A percentile compares a stretch with the other conserved stretches of the same genome.
These are phyloP conservation scores for Leptosphaerulina australis DNA, from an alignment of 2,329 filamentous ascomycete genomes.

Conservation along the genomic window DNA sequence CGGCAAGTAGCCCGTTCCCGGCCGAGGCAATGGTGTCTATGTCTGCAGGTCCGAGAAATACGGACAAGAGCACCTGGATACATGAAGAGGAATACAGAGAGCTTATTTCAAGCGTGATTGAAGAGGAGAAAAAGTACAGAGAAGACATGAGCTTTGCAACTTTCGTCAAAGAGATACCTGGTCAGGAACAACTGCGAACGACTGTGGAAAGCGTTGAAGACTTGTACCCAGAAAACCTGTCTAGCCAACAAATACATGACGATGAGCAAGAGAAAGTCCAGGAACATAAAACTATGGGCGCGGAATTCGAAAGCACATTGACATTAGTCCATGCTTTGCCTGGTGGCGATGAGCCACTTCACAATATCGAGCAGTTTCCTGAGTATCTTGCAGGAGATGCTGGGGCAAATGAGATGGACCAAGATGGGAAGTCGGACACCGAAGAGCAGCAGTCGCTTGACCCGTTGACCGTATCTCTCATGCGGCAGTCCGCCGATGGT, in stretches of 20 bases:
- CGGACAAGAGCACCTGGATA: slow-evolving; percentile 81
- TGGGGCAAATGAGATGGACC: slow-evolving; percentile 33
- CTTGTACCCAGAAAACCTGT: slow-evolving; percentile 73
- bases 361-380: too few species aligned
- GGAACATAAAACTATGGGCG: neutral
- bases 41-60: slow-evolving; percentile 79
- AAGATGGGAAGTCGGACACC: slow-evolving; percentile 23
- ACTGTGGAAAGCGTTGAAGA: slow-evolving; percentile 84
- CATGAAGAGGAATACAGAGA: slow-evolving; percentile 84
- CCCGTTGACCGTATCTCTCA: slow-evolving; percentile 37
- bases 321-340: slow-evolving; percentile 8
- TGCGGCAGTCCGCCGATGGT: slow-evolving; percentile 15
- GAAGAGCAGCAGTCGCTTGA: slow-evolving; percentile 37
- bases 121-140: slow-evolving; percentile 64
- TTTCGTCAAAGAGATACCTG: slow-evolving; percentile 64
- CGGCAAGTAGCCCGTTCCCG: slow-evolving; percentile 77
- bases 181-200: slow-evolving; percentile 71
- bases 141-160: slow-evolving; percentile 64
- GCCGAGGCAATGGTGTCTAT: slow-evolving; percentile 84
- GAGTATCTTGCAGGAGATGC: slow-evolving; percentile 17
- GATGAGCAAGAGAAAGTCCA: neutral
- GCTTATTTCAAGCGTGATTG: slow-evolving; percentile 67
- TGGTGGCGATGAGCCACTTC: neutral
- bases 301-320: slow-evolving; percentile 8
- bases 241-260: slow-evolving; percentile 5